Evolutionary conservation across 1,139 yeast genomes (phyloP).

Genomic region (Kluyveromyces marxianus): DNA sequence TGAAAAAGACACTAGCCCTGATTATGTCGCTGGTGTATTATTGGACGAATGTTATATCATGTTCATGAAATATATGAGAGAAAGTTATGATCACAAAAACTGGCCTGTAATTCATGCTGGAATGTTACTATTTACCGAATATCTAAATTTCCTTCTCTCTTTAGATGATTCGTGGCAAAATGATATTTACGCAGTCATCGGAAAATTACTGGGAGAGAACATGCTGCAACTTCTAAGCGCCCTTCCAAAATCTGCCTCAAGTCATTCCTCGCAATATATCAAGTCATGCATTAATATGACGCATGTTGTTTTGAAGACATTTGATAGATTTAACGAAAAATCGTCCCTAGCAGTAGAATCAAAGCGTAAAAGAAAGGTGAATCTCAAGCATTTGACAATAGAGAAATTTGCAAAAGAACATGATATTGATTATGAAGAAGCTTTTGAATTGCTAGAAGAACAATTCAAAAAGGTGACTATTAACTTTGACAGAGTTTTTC

Average conservation of each 20-base stretch:
- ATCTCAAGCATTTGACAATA: conserved; percentile 17
- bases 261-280: conserved; percentile 58
- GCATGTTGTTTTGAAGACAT: conserved; percentile 56
- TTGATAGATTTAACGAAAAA: conserved; percentile 63
- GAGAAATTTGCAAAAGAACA: conserved; percentile 42
- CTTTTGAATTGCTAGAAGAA: conserved; percentile 23
- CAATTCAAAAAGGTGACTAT: conserved; percentile 16
- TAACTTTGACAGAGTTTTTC: conserved; percentile 43
- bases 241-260: conserved; percentile 59
- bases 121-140: conserved; percentile 60
- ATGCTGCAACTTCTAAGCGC: conserved; percentile 52
- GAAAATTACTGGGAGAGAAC: conserved; percentile 56
- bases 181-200: conserved; percentile 42
- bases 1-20: conserved; percentile 11
- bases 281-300: conserved; percentile 59
- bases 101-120: conserved; percentile 65
- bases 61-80: conserved; percentile 49
- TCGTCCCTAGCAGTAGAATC: conserved; percentile 48
- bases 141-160: conserved; percentile 48
- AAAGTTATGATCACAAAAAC: conserved; percentile 40
- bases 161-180: conserved; percentile 39
- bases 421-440: conserved; percentile 37
- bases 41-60: conserved; percentile 59
- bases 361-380: conserved; percentile 29
- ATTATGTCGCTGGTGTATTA: conserved; percentile 55